These are phyloP conservation scores for Brasenia schreberi DNA, from an alignment of 164 flowering plant species.

Conservation along the genomic window DNA sequence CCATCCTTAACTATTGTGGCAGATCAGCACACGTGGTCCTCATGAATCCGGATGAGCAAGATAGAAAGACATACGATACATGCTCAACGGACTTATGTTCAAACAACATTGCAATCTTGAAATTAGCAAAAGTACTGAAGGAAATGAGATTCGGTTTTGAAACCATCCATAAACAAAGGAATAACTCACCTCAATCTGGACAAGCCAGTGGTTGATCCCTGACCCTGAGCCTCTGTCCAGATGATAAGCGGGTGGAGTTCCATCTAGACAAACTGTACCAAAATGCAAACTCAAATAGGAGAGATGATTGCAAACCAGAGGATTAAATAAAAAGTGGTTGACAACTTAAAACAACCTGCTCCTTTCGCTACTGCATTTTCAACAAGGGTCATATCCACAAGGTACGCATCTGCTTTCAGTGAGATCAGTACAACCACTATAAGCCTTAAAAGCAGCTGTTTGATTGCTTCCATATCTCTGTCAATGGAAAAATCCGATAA, in stretches of 20 bases:
- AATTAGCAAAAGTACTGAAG: background rate
- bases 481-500: background rate
- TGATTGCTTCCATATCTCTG: conserved; percentile 7
- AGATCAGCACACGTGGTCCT: no score
- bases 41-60: no score
- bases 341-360: conserved; percentile 6
- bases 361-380: conserved; percentile 9
- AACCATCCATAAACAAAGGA: background rate
- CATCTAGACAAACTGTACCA: conserved; percentile 22
- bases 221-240: conserved; percentile 13
- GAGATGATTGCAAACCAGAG: background rate
- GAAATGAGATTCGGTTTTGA: background rate
- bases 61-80: background rate
- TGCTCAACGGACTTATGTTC: background rate
- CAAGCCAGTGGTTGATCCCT: conserved; percentile 17
- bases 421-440: background rate
- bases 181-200: conserved; percentile 14
- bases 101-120: background rate
- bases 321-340: background rate
- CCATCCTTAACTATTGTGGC: no score
- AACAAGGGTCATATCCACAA: conserved; percentile 7
- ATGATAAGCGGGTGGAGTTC: conserved; percentile 25
- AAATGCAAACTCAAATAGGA: background rate
- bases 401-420: conserved; percentile 9
- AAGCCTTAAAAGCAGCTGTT: conserved; percentile 1